Base-by-base conservation (phyloP, 805 yeast species). In the Blastobotrys terrestris region DNA sequence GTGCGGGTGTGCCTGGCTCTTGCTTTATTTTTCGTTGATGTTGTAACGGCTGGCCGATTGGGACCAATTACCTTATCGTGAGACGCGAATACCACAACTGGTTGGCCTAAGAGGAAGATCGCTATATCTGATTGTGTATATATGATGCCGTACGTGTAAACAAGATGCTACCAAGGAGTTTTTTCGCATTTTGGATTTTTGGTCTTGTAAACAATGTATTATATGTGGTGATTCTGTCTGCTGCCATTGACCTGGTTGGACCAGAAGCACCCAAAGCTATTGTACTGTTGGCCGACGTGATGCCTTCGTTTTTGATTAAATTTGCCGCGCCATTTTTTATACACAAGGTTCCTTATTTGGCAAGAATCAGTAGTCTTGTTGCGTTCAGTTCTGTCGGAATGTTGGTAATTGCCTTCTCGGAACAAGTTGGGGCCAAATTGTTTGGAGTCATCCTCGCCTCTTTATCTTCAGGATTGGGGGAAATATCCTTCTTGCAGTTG, bases 171-270 rank as follows among this genome's bases (percentile, higher is more conserved):
- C 35, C 35, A 26, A 26, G 35, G 11, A 26, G 35, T 26, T 61
- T 60, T 42, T 40, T 48, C 13, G 46, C 86, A 11, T 91, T 91
- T 66, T 84, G 92, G 81, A 62, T 83, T 1, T 88, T 91, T 67
- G 99, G 98, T 0, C 77, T 92, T 8, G 72, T 90, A 39, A 92
- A 92, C 69, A 92, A 92, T 66, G 84, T 92, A 8, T 77, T 92
- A 0, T 92, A 91, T 69, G 97, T 92, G 31, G 92, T 92, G 14
- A 91, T 92, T 41, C 72, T 92, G 13, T 83, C 95, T 0, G 96
- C 97, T 0, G 98, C 98, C 1, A 80, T 88, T 31, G 99, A 92
- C 64, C 72, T 92, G 13, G 97, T 91, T 0, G 96, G 97, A 0
- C 79, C 88, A 0, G 60, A 74, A 4, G 78, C 85, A 0, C 97